These are phyloP conservation scores for Cinnamomum micranthum DNA, from an alignment of 164 flowering plant species.

Conservation along the genomic window DNA sequence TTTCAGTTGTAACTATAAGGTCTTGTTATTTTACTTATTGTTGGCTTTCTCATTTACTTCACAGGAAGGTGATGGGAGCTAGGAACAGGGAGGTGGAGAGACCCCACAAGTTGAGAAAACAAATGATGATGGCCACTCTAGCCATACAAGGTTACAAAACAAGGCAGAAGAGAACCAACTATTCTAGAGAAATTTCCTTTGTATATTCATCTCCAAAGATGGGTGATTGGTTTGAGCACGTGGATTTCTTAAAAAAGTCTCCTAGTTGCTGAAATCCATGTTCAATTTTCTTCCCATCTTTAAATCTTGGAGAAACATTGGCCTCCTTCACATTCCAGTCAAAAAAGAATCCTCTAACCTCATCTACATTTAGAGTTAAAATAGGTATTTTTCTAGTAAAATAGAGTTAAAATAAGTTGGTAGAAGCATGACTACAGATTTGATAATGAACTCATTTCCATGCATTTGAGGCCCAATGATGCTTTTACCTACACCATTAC, in stretches of 20 bases:
- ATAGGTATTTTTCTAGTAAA: no score
- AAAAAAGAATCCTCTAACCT: neutral
- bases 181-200: neutral
- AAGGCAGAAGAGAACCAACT: neutral
- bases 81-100: neutral
- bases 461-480: neutral
- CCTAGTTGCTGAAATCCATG: slow-evolving; percentile 16
- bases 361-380: no score
- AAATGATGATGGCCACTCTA: neutral
- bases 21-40: slow-evolving; percentile 1
- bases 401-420: no score
- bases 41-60: neutral
- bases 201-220: neutral
- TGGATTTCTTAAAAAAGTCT: neutral
- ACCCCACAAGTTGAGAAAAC: neutral
- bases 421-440: neutral
- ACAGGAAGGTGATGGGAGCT: neutral
- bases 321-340: neutral
- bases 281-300: slow-evolving; percentile 8
- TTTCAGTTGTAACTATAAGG: slow-evolving; percentile 8
- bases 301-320: slow-evolving; percentile 17
- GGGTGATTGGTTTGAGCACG: slow-evolving; percentile 4
- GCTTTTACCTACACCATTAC: neutral
- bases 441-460: neutral
- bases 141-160: neutral